Base-by-base conservation (phyloP, 768 basidiomycete genomes). In the Leccinellum rugosiceps region DNA sequence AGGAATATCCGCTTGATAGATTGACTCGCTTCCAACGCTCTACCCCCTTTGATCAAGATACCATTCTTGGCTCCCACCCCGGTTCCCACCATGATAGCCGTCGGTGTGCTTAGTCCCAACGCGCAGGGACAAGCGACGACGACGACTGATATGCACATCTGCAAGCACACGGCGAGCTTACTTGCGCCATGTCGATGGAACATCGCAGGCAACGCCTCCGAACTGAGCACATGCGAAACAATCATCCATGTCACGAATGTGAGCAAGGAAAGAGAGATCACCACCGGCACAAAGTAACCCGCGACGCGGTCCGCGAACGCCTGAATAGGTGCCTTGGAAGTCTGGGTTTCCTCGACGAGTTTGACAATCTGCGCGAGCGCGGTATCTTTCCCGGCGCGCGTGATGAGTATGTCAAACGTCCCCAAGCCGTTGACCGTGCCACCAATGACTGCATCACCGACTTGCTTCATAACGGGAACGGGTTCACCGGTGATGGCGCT, bases 81-180 rank as follows among this genome's bases (percentile, higher is more conserved):
- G 0, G 96, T 98, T 17, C 97, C 97, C 31, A 98, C 97, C 97
- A 98, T 98, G 74, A 98, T 94, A 2, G 96, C 97, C 0, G 97
- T 98, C 1, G 97, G 97, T 0, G 96, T 98, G 55, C 92, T 92
- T 57, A 98, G 80, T 5, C 96, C 97, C 32, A 99, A 82, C 0
- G 97, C 96, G 70, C 97, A 99, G 0, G 97, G 97, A 72, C 97
- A 99, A 21, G 97, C 96, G 52, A 99, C 94, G 50, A 99, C 97
- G 58, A 99, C 83, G 60, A 98, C 97, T 41, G 92, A 94, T 68
- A 98, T 99, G 72, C 96, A 98, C 67, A 99, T 86, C 76, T 96
- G 94, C 48, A 99, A 78, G 70, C 95, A 98, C 14, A 96, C 88
- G 7, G 92, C 90, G 57, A 98, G 77, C 67, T 88, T 90, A 67